phyloP scores from a whole-genome alignment of 805 yeast species.

The Yamadazyma scolyti region DNA sequence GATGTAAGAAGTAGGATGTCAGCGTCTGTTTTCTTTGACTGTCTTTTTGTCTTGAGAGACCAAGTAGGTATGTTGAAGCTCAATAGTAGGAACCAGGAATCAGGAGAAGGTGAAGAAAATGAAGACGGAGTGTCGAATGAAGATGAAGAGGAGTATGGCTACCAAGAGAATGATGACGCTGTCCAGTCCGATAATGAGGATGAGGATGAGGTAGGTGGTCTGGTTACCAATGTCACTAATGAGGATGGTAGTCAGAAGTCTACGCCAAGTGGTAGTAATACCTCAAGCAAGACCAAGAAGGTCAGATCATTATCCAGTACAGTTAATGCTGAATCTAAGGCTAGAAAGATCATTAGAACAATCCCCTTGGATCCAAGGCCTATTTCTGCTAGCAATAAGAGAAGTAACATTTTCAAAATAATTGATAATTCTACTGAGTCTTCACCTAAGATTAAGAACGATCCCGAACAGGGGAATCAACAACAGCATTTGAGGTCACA shows the following conservation, averaged over 20 bases:
- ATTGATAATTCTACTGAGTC: slow-evolving; percentile 32
- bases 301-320: slow-evolving; percentile 52
- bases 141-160: slow-evolving; percentile 21
- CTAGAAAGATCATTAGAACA: slow-evolving; percentile 70
- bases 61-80: slow-evolving; percentile 80
- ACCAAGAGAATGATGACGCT: slow-evolving; percentile 18
- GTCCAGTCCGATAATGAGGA: slow-evolving; percentile 20
- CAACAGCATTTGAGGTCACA: slow-evolving; percentile 1
- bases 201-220: slow-evolving; percentile 8
- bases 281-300: slow-evolving; percentile 33
- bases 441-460: slow-evolving; percentile 19
- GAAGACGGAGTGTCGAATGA: slow-evolving; percentile 23
- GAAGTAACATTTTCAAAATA: slow-evolving; percentile 36
- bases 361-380: slow-evolving; percentile 85
- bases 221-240: slow-evolving; percentile 5
- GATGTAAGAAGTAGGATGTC: slow-evolving; percentile 81
- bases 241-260: slow-evolving; percentile 24
- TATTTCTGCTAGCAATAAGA: slow-evolving; percentile 39
- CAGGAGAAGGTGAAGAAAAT: slow-evolving; percentile 24
- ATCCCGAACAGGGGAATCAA: neutral
- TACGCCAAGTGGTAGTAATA: slow-evolving; percentile 35
- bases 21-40: slow-evolving; percentile 90
- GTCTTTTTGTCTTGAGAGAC: slow-evolving; percentile 77
- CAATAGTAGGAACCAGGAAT: slow-evolving; percentile 32
- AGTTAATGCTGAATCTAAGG: slow-evolving; percentile 64